Base-by-base conservation (phyloP, 1,139 yeast genomes). In the Geotrichum fermentans region DNA sequence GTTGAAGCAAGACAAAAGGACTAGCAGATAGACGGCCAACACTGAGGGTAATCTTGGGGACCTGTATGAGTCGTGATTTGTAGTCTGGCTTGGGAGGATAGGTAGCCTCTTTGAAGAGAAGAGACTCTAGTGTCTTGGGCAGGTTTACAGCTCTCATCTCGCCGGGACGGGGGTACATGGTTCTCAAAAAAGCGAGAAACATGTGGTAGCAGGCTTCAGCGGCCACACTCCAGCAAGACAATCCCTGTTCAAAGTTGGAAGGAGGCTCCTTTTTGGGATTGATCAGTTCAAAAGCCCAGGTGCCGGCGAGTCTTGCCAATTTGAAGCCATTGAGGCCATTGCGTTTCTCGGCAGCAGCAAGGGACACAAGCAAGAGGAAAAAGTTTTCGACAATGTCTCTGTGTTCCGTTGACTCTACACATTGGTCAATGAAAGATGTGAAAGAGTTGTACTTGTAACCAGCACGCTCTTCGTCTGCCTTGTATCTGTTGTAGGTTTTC, bases 361-460 rank as follows among this genome's bases (percentile, higher is more conserved):
- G 68, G n/a, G 88, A 77, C 10, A 88, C 84, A 47, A 89, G 69
- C 43, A 89, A 72, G 61, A 89, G 96, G 60, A 88, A 77, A 61
- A 88, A 89, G 63, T 86, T 95, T 62, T 85, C 86, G 4, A 87
- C 92, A 8, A 89, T 86, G 2, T 92, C 83, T 0, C 95, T 95
- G 69, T 88, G 96, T 8, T 90, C 83, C 2, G 92, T 87, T 0
- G 95, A 83, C 7, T 84, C 78, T 28, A 87, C 71, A 65, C 95
- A 85, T 54, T 80, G 80, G 4, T 96, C 96, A 87, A 88, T 83
- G 48, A 83, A 78, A 45, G 82, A 82, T 47, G 86, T 69, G 61
- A 88, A 88, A 0, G 95, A 86, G 38, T 59, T 77, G 24, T 29
- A 42, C 73, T n/a, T 92, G 87, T 60, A 74, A 78, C 33, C 80